Evolutionary conservation across 1,284 basidiomycete genomes (phyloP).

Genomic region (Malassezia restricta): DNA sequence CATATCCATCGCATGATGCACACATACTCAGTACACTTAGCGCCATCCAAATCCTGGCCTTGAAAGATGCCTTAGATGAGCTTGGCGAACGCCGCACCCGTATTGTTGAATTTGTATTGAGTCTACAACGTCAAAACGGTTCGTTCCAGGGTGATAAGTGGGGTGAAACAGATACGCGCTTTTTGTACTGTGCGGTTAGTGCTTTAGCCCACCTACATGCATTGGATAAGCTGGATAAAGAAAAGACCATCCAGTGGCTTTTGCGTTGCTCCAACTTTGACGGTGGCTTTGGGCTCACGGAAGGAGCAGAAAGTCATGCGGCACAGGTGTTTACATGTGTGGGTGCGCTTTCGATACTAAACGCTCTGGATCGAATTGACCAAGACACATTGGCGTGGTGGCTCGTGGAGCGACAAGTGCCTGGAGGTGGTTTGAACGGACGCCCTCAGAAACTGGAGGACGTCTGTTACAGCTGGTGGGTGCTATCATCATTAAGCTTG

Average conservation of each 20-base stretch:
- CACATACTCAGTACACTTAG: constrained; percentile 76
- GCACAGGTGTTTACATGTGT: constrained; percentile 85
- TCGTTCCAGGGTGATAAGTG: constrained; percentile 79
- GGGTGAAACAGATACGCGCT: constrained; percentile 84
- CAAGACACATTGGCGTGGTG: constrained; percentile 64
- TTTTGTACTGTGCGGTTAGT: constrained; percentile 72
- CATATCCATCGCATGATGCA: constrained; percentile 83
- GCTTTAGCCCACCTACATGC: constrained; percentile 63
- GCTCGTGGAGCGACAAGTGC: constrained; percentile 82
- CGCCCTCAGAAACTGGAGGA: constrained; percentile 96
- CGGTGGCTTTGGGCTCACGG: constrained; percentile 73
- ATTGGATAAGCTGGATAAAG: constrained; percentile 51
- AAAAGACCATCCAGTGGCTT: constrained; percentile 62
- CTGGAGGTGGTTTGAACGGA: constrained; percentile 86
- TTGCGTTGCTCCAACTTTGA: constrained; percentile 77
- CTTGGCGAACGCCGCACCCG: constrained; percentile 50
- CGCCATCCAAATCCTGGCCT: constrained; percentile 80
- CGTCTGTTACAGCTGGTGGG: constrained; percentile 97
- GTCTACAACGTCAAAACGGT: constrained; percentile 59
- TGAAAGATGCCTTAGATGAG: constrained; percentile 65
- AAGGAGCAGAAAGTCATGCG: constrained; percentile 83
- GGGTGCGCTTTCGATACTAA: constrained; percentile 72
- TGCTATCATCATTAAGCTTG: constrained; percentile 75
- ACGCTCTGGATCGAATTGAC: constrained; percentile 55
- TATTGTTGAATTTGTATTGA: constrained; percentile 62